Evolutionary conservation across 441 rosid species (phyloP).

Genomic region (Gossypium lobatum): DNA sequence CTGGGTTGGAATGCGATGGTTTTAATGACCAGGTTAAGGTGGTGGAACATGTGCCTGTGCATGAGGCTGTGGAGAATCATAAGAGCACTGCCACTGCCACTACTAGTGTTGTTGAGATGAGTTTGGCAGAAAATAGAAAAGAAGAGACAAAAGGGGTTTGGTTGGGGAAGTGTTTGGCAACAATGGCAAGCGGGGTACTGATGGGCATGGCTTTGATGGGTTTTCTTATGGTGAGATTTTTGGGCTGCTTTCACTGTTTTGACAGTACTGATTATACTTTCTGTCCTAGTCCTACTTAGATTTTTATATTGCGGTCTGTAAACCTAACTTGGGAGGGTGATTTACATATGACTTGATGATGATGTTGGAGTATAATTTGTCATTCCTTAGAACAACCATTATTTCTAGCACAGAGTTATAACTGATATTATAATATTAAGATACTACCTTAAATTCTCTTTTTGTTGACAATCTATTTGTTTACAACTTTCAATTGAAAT

Average conservation of each 20-base stretch:
- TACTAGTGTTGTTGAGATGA: too few relatives aligned
- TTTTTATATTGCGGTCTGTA: neutral
- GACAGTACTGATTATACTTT: neutral
- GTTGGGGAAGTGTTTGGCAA: slow-evolving; percentile 8
- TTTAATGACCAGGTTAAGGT: neutral
- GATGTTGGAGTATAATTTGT: too few relatives aligned
- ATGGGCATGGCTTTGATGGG: slow-evolving; percentile 33
- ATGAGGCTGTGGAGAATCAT: neutral
- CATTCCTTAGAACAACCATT: neutral
- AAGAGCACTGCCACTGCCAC: too few relatives aligned
- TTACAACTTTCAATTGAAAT: too few relatives aligned
- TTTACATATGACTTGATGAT: neutral
- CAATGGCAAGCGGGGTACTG: slow-evolving; percentile 27
- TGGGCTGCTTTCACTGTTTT: slow-evolving; percentile 17
- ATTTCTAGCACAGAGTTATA: neutral
- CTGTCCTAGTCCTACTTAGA: slow-evolving; percentile 30
- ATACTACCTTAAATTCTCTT: too few relatives aligned
- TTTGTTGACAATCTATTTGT: too few relatives aligned
- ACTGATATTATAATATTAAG: neutral
- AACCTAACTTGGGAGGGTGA: neutral
- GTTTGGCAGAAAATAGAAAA: neutral
- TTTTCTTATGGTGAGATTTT: slow-evolving; percentile 19
- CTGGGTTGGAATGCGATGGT: neutral
- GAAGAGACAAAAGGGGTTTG: slow-evolving; percentile 3
- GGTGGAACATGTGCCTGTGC: neutral